Conservation (phyloP, 176 grass and related monocot genomes). For the Aegilops longissima region DNA sequence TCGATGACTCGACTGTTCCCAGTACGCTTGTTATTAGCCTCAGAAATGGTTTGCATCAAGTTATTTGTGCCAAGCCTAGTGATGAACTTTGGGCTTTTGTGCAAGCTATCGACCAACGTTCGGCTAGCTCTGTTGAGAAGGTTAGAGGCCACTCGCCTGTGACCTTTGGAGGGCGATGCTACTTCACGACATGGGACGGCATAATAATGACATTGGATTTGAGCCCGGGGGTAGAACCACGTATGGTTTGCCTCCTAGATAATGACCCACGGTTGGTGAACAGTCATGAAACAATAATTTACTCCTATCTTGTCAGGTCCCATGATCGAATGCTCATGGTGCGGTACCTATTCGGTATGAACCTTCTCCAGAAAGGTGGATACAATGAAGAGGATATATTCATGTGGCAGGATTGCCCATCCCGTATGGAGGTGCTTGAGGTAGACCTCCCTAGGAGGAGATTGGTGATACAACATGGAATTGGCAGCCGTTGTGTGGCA, state of each 20-base stretch:
- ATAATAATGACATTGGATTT: not conserved
- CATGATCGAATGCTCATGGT: slow-evolving; percentile 9
- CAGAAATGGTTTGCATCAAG: not conserved
- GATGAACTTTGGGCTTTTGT: not conserved
- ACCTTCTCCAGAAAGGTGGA: not conserved
- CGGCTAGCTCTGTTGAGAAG: too few relatives aligned
- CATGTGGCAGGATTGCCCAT: not conserved
- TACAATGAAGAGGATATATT: not conserved
- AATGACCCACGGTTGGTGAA: not conserved
- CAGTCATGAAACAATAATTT: too few relatives aligned
- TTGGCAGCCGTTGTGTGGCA: not conserved
- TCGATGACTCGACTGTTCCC: not conserved
- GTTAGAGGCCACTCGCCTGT: not conserved
- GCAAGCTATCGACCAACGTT: not conserved
- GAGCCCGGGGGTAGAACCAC: not conserved
- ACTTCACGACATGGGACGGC: not conserved
- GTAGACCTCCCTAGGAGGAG: not conserved
- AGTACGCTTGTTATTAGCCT: not conserved
- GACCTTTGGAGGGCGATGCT: not conserved
- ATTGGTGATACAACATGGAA: not conserved
- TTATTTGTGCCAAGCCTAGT: not conserved
- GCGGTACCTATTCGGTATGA: not conserved
- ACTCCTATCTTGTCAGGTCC: not conserved
- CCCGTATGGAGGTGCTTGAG: not conserved
- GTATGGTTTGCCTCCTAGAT: not conserved